Base-by-base conservation (phyloP, 2,329 filamentous ascomycete genomes). In the Zarea fungicola region DNA sequence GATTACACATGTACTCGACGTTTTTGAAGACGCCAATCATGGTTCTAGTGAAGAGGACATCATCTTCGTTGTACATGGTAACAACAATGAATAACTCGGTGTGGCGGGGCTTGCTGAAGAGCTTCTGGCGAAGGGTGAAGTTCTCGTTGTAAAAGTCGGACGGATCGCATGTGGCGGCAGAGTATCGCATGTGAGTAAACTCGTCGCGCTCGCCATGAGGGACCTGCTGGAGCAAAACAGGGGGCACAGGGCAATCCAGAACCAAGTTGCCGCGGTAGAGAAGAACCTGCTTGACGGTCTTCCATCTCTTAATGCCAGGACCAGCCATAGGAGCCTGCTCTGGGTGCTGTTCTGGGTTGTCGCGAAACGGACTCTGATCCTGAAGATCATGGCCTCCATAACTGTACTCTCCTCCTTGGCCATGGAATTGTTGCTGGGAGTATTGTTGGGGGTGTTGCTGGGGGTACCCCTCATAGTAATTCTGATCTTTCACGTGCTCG, bases 21-120 rank as follows among this genome's bases (percentile, higher is more conserved):
- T 99, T 99, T 73, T 99, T 97, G 76, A 97, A 92, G 5, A 99
- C 90, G 66, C 93, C 93, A 42, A 85, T 88, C 89, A 99, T 89
- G 5, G 93, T 97, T 35, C 93, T 84, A 21, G 93, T 90, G 64
- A 99, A 96, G 52, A 96, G 75, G 56, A 97, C 84, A 60, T 99
- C 93, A 65, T 99, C 92, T 63, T 99, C 93, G 63, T 99, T 99
- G 74, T 99, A 99, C 92, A 96, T 96, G 50, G 92, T 97, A 47
- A 97, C 83, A 28, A 91, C 92, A 60, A 97, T 96, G 68, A 97
- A 96, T 2, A 97, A 75, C 70, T 97, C 92, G 0, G 92, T 96
- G 62, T 96, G 88, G 48, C 92, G 79, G 4, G 89, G 86, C 67
- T 96, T 96, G 49, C 89, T 89, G 63, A 96, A 96, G 21, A 97